Evolutionary conservation across 1,139 yeast species (phyloP).

Genomic region (Debaryomyces sp.): DNA sequence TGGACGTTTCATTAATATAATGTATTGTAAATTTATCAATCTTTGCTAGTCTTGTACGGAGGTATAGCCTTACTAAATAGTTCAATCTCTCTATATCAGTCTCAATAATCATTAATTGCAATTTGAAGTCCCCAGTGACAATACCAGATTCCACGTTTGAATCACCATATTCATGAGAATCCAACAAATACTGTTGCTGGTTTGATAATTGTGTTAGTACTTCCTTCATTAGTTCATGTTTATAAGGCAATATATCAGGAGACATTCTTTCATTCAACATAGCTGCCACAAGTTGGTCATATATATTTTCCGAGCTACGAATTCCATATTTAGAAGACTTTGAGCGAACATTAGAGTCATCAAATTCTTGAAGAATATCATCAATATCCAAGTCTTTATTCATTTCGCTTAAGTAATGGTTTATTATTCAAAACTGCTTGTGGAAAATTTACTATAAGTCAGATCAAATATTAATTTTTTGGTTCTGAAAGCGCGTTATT

Average conservation of each 20-base stretch:
- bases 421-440: background rate
- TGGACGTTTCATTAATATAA: conserved; percentile 39
- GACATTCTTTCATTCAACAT: conserved; percentile 87
- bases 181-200: conserved; percentile 77
- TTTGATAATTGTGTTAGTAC: conserved; percentile 60
- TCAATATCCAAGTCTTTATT: conserved; percentile 53
- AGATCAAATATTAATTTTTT: background rate
- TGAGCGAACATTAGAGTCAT: conserved; percentile 22
- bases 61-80: conserved; percentile 74
- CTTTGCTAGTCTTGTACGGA: conserved; percentile 74
- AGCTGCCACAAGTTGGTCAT: conserved; percentile 51
- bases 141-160: conserved; percentile 42
- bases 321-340: conserved; percentile 11
- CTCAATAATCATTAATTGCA: conserved; percentile 82
- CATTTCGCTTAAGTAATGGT: background rate
- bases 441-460: background rate
- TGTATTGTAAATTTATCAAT: conserved; percentile 69
- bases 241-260: conserved; percentile 80
- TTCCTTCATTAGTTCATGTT: conserved; percentile 57
- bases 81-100: conserved; percentile 89
- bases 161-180: conserved; percentile 53
- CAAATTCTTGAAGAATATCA: conserved; percentile 69
- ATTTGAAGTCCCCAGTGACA: conserved; percentile 64
- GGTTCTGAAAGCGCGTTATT: conserved; percentile 12
- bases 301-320: conserved; percentile 28